Base-by-base conservation (phyloP, 192 early-diverging fungal species). In the Coemansia sp. region DNA sequence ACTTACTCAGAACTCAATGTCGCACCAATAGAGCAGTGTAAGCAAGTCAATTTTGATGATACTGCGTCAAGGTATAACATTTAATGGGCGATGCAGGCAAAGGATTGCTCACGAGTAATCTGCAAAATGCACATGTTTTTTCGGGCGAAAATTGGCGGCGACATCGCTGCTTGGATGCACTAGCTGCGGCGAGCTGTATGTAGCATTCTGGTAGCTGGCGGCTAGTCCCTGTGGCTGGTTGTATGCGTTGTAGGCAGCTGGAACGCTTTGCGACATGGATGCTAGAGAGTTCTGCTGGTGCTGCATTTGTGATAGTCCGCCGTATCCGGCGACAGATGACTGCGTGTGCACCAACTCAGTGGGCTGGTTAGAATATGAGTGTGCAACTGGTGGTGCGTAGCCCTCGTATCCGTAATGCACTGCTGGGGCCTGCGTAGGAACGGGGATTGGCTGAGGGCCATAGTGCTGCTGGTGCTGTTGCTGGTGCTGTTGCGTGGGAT, bases 61-160 rank as follows among this genome's bases (percentile, higher is more conserved):
- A n/a, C n/a, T n/a, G n/a, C n/a, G n/a, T n/a, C n/a, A n/a, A n/a
- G n/a, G n/a, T n/a, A n/a, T n/a, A n/a, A n/a, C n/a, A n/a, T n/a
- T n/a, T n/a, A n/a, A n/a, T n/a, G n/a, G n/a, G n/a, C n/a, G n/a
- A n/a, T n/a, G n/a, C n/a, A n/a, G n/a, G n/a, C n/a, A n/a, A n/a
- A n/a, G n/a, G n/a, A n/a, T n/a, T n/a, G n/a, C n/a, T n/a, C n/a
- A 32, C 5, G 12, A 31, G 29, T 59, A 49, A 7, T 64, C 38
- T 6, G 69, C 75, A 66, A 77, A 77, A 40, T 71, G 75, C 7
- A 77, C 75, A 20, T 65, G 75, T 22, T 77, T 77, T 38, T 77
- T 77, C 12, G 69, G 75, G 20, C 43, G 47, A 4, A 24, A 29
- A 35, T 22, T 19, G 4, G 57, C 15, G 7, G 29, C 22, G 24